phyloP scores from a whole-genome alignment of 1,139 yeast genomes.

The Blastobotrys petasosporus region DNA sequence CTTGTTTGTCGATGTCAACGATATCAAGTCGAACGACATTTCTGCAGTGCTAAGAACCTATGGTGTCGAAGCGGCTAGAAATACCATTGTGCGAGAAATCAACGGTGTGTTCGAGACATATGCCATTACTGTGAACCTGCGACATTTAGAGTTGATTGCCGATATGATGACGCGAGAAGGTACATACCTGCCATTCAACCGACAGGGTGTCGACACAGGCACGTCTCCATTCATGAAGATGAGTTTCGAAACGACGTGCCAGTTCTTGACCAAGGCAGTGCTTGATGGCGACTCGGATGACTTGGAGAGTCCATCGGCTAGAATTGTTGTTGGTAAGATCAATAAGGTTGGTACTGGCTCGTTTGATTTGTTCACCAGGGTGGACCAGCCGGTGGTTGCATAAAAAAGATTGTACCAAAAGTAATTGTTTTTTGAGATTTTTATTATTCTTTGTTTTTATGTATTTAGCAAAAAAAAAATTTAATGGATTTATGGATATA shows the following conservation, averaged over 20 bases:
- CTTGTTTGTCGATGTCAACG: slow-evolving; percentile 82
- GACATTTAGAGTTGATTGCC: slow-evolving; percentile 95
- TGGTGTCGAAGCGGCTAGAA: slow-evolving; percentile 98
- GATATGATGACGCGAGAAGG: slow-evolving; percentile 99
- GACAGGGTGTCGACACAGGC: slow-evolving; percentile 95
- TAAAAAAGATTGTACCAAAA: background rate
- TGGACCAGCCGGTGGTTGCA: slow-evolving; percentile 7
- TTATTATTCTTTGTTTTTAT: background rate
- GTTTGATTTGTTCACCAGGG: slow-evolving; percentile 56
- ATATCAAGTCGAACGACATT: slow-evolving; percentile 86
- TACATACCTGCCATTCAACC: slow-evolving; percentile 88
- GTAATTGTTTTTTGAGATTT: slow-evolving; percentile 1
- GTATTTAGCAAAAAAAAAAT: background rate
- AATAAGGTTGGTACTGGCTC: slow-evolving; percentile 95
- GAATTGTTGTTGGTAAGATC: slow-evolving; percentile 87
- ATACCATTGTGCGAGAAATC: slow-evolving; percentile 93
- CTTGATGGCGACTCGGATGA: slow-evolving; percentile 86
- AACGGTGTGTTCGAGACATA: slow-evolving; percentile 93
- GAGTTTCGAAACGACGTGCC: slow-evolving; percentile 98
- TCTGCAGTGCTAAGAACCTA: slow-evolving; percentile 84
- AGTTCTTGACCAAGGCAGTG: slow-evolving; percentile 93
- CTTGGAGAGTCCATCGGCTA: slow-evolving; percentile 89
- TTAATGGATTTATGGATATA: background rate
- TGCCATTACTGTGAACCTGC: slow-evolving; percentile 86
- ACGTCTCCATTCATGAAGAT: slow-evolving; percentile 97